Evolutionary conservation across 305 asterid species (phyloP).

Genomic region (Fraxinus velutina): DNA sequence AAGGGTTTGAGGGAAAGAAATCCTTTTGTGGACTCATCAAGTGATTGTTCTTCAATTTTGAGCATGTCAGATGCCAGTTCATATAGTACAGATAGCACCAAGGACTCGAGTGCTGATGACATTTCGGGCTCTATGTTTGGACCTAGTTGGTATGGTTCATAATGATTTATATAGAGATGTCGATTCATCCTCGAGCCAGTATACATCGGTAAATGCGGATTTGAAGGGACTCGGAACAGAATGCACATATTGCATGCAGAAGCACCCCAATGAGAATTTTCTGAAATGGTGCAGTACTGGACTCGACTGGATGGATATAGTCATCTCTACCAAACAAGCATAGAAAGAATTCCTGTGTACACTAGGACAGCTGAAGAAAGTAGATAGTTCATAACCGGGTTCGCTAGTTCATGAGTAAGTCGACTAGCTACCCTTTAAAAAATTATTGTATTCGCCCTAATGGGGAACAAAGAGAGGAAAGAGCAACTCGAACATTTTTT

Average conservation of each 20-base stretch:
- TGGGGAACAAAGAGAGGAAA: slow-evolving; percentile 24
- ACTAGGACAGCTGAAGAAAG: slow-evolving; percentile 26
- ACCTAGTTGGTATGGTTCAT: slow-evolving; percentile 34
- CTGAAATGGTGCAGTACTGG: neutral
- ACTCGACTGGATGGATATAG: neutral
- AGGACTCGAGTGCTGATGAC: slow-evolving; percentile 54
- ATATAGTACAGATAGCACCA: slow-evolving; percentile 56
- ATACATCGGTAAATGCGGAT: neutral
- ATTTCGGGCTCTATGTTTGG: slow-evolving; percentile 54
- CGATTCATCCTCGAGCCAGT: neutral
- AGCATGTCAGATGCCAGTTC: slow-evolving; percentile 54
- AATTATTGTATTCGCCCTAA: slow-evolving; percentile 27
- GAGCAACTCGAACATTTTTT: slow-evolving; percentile 39
- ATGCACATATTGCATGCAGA: slow-evolving; percentile 3
- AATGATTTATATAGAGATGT: neutral
- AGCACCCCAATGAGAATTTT: slow-evolving; percentile 4
- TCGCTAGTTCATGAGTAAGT: slow-evolving; percentile 18
- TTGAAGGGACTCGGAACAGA: neutral
- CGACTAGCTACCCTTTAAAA: slow-evolving; percentile 17
- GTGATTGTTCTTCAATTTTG: slow-evolving; percentile 57
- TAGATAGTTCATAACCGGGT: slow-evolving; percentile 18
- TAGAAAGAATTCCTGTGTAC: slow-evolving; percentile 34
- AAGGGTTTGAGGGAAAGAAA: slow-evolving; percentile 26
- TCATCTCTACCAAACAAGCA: neutral
- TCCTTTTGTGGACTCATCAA: slow-evolving; percentile 35